Evolutionary conservation across 768 basidiomycete species (phyloP).

Genomic region (Kondoa malvinella): DNA sequence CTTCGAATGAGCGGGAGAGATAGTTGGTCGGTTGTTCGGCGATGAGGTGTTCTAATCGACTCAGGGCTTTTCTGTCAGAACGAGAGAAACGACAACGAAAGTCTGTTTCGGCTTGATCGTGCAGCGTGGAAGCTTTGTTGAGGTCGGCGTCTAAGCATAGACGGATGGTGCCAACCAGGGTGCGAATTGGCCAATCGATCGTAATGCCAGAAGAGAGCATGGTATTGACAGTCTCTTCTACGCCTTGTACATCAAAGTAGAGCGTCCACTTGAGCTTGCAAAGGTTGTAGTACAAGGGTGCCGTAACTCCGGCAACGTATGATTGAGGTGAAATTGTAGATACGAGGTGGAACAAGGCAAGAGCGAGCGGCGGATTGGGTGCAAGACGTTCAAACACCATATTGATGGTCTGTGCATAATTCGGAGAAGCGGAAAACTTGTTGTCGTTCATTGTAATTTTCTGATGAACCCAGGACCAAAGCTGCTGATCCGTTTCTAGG

Average conservation of each 20-base stretch:
- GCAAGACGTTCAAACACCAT: background rate
- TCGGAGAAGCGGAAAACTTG: background rate
- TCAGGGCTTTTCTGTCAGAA: background rate
- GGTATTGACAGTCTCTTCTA: background rate
- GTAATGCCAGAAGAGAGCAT: background rate
- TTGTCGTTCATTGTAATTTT: background rate
- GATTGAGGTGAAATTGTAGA: slow-evolving; percentile 1
- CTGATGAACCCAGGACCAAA: slow-evolving; percentile 2
- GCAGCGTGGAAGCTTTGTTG: background rate
- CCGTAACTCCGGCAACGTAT: background rate
- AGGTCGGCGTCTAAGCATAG: background rate
- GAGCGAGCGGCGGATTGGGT: background rate
- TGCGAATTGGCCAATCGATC: background rate
- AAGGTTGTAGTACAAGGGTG: background rate
- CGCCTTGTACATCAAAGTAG: slow-evolving; percentile 1
- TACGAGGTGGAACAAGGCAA: slow-evolving; percentile 6
- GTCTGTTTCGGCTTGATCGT: background rate
- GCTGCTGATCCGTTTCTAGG: background rate
- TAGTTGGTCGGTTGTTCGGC: background rate
- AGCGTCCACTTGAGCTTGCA: slow-evolving; percentile 1
- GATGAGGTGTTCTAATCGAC: background rate
- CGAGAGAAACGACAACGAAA: background rate
- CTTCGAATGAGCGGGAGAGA: background rate
- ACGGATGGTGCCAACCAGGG: background rate
- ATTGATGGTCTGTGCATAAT: background rate